Conservation (phyloP, 2,329 filamentous ascomycete genomes). For the Talaromyces marneffei region DNA sequence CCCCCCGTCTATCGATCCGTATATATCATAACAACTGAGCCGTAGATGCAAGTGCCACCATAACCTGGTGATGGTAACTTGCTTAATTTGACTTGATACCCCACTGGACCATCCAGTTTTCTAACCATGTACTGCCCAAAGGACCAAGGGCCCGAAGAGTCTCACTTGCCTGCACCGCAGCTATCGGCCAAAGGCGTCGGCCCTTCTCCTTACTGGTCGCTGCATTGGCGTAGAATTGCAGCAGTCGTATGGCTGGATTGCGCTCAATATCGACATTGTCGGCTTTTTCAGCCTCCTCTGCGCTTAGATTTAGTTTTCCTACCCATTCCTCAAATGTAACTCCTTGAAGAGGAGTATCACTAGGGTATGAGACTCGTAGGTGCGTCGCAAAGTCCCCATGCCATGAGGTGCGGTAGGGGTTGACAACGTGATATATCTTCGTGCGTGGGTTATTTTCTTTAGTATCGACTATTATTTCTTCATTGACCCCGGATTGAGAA, state of each 20-base stretch:
- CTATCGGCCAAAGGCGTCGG: not conserved
- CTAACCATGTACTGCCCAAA: not conserved
- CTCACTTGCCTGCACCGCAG: not conserved
- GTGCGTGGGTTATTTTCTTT: not conserved
- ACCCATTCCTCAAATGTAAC: not conserved
- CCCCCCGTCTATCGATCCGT: not conserved
- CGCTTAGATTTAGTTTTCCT: not conserved
- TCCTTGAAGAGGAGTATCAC: not conserved
- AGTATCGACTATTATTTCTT: not conserved
- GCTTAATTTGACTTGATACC: not conserved
- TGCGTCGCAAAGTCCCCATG: not conserved
- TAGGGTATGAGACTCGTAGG: not conserved
- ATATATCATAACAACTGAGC: not conserved
- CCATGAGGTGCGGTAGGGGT: not conserved
- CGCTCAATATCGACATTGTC: not conserved
- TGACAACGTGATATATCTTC: not conserved
- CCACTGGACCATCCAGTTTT: not conserved
- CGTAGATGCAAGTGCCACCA: not conserved
- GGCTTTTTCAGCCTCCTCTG: not conserved
- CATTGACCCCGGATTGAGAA: not conserved
- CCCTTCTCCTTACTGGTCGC: not conserved
- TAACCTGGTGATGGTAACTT: not conserved
- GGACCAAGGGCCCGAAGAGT: not conserved
- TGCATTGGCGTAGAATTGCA: not conserved
- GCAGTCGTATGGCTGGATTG: not conserved